Evolutionary conservation across 352 stramenopile genomes (phyloP).

Genomic region (Lagenidium sp.): DNA sequence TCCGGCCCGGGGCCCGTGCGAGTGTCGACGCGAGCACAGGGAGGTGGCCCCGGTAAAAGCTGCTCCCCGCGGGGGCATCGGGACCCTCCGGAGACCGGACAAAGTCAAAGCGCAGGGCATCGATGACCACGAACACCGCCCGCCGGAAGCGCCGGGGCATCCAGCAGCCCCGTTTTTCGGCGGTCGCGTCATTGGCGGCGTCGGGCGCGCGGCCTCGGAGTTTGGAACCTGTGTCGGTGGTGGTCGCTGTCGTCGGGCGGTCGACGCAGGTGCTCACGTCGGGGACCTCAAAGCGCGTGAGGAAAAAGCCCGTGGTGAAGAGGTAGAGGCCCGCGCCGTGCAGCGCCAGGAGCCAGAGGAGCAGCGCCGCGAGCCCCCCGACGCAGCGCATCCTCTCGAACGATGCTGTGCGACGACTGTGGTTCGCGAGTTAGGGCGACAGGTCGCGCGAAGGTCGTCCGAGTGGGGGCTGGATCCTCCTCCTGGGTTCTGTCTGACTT

Average conservation of each 20-base stretch:
- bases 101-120: constrained; percentile 97
- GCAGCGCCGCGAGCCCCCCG: too few species aligned
- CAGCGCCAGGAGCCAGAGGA: constrained; percentile 27
- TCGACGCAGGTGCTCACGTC: constrained; percentile 51
- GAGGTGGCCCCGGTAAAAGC: constrained; percentile 81
- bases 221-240: neutral
- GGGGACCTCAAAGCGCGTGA: constrained; percentile 80
- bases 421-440: too few species aligned
- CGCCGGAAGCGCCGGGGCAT: constrained; percentile 62
- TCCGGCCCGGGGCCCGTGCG: constrained; percentile 30
- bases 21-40: constrained; percentile 70
- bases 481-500: too few species aligned
- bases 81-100: constrained; percentile 18
- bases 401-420: too few species aligned
- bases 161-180: constrained; percentile 59
- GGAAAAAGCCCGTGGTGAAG: constrained; percentile 86
- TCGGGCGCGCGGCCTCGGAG: constrained; percentile 1
- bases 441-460: too few species aligned
- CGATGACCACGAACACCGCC: constrained; percentile 93
- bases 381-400: too few species aligned
- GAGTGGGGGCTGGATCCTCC: too few species aligned
- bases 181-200: neutral
- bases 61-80: constrained; percentile 4
- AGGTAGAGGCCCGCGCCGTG: constrained; percentile 57
- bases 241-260: constrained; percentile 9